Conservation (phyloP, 2,329 filamentous ascomycete genomes). For the Dactylonectria macrodidyma region DNA sequence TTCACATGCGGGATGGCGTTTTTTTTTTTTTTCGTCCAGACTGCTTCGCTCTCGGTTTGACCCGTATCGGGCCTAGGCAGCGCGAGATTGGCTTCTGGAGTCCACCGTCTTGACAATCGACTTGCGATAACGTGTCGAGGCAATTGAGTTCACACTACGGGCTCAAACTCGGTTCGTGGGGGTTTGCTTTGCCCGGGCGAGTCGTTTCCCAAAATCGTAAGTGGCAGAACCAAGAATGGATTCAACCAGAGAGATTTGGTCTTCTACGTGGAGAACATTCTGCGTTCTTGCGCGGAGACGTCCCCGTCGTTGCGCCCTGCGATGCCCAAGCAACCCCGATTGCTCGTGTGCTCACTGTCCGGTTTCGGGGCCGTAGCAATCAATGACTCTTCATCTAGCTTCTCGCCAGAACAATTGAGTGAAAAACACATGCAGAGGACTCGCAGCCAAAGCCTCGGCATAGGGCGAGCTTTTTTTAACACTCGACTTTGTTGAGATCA, state of each 20-base stretch:
- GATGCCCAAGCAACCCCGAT: not conserved
- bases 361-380: constrained; percentile 32
- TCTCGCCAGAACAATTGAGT: not conserved
- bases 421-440: constrained; percentile 13
- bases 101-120: constrained; percentile 7
- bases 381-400: constrained; percentile 13
- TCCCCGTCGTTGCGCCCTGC: constrained; percentile 10
- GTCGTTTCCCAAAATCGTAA: constrained; percentile 6
- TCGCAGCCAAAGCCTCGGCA: constrained; percentile 11
- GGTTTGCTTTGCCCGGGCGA: not conserved
- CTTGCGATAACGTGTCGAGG: constrained; percentile 6
- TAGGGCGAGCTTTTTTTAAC: not conserved
- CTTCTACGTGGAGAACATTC: not conserved
- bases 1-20: constrained; percentile 29
- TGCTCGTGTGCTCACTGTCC: constrained; percentile 25
- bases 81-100: not conserved
- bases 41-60: constrained; percentile 12
- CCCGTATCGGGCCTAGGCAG: not conserved
- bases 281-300: constrained; percentile 10
- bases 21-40: constrained; percentile 7
- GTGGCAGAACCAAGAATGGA: not conserved
- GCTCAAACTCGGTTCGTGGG: constrained; percentile 8
- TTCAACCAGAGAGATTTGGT: not conserved
- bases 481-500: constrained; percentile 20
- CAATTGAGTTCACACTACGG: constrained; percentile 28